Evolutionary conservation across 2,329 filamentous ascomycete genomes (phyloP).

Genomic region (Phyllosticta capitalensis): DNA sequence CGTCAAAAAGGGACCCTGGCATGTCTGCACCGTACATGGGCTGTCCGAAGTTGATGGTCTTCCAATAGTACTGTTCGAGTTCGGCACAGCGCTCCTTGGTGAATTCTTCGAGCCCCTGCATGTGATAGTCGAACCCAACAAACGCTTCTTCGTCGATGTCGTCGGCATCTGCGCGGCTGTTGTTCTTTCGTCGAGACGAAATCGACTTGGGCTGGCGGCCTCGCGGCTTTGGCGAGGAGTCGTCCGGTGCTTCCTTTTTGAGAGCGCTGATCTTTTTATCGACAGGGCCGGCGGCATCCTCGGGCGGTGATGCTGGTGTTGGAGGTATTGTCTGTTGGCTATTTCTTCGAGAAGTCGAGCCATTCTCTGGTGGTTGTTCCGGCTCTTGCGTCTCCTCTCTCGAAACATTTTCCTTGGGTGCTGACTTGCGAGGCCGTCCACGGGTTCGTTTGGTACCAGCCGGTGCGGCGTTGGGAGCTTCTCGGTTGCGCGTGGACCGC

Average conservation of each 20-base stretch:
- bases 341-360: slow-evolving; percentile 20
- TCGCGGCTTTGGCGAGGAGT: slow-evolving; percentile 45
- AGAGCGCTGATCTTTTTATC: slow-evolving; percentile 14
- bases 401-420: slow-evolving; percentile 15
- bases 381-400: slow-evolving; percentile 26
- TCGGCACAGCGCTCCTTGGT: slow-evolving; percentile 89
- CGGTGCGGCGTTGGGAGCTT: slow-evolving; percentile 21
- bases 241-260: slow-evolving; percentile 30
- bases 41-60: slow-evolving; percentile 86
- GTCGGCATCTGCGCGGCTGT: slow-evolving; percentile 66
- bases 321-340: slow-evolving; percentile 25
- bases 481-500: slow-evolving; percentile 25
- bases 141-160: slow-evolving; percentile 85
- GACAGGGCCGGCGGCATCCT: slow-evolving; percentile 1
- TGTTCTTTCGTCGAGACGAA: slow-evolving; percentile 79
- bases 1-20: slow-evolving; percentile 88
- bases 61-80: slow-evolving; percentile 93
- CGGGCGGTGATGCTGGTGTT: slow-evolving; percentile 34
- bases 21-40: slow-evolving; percentile 95
- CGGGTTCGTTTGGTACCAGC: slow-evolving; percentile 40
- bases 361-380: slow-evolving; percentile 17
- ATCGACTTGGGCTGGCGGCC: slow-evolving; percentile 60
- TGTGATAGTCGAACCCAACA: slow-evolving; percentile 80
- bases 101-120: slow-evolving; percentile 75
- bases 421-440: slow-evolving; percentile 36